Percentiles rank a stretch among this genome's conserved stretches.
Conservation (phyloP, 208 protist genomes). For the Leishmania turanica region DNA sequence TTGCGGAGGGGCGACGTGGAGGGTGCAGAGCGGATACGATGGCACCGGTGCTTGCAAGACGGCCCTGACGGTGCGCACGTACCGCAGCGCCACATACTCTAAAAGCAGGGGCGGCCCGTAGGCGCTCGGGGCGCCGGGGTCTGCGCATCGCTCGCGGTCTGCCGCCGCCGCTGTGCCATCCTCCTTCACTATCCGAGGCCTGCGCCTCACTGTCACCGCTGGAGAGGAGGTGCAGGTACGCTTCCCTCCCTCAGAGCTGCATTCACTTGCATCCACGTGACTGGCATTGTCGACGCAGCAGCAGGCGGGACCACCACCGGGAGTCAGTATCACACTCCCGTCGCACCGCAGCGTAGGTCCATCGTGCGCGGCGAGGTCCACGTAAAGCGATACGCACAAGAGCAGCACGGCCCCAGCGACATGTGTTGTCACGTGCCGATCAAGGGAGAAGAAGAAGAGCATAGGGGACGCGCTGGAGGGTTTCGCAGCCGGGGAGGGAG, state of each 20-base stretch:
- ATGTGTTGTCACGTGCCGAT: conserved; percentile 11
- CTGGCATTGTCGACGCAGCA: conserved; percentile 10
- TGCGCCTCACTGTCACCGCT: neutral
- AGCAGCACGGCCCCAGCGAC: conserved; percentile 33
- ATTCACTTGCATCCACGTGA: neutral
- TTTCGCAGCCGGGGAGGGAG: conserved; percentile 1
- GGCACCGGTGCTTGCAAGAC: conserved; percentile 46
- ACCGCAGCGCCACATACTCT: conserved; percentile 28
- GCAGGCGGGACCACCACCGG: neutral
- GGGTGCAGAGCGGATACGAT: conserved; percentile 12
- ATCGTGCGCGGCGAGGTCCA: conserved; percentile 29
- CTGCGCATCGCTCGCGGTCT: neutral
- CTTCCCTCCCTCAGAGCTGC: neutral
- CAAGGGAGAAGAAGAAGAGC: neutral
- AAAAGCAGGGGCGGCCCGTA: neutral
- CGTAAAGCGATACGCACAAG: conserved; percentile 36
- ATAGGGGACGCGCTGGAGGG: conserved; percentile 8
- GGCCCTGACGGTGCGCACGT: conserved; percentile 20
- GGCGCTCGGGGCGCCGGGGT: neutral
- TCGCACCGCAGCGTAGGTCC: conserved; percentile 17
- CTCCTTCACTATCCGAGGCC: neutral
- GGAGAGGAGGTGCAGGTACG: neutral
- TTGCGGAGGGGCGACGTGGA: conserved; percentile 6
- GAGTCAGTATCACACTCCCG: conserved; percentile 29
- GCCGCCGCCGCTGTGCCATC: neutral